Percentiles rank a stretch among this genome's conserved stretches.
phyloP scores from a whole-genome alignment of 2,329 filamentous ascomycete species.

The Metarhizium robertsii region DNA sequence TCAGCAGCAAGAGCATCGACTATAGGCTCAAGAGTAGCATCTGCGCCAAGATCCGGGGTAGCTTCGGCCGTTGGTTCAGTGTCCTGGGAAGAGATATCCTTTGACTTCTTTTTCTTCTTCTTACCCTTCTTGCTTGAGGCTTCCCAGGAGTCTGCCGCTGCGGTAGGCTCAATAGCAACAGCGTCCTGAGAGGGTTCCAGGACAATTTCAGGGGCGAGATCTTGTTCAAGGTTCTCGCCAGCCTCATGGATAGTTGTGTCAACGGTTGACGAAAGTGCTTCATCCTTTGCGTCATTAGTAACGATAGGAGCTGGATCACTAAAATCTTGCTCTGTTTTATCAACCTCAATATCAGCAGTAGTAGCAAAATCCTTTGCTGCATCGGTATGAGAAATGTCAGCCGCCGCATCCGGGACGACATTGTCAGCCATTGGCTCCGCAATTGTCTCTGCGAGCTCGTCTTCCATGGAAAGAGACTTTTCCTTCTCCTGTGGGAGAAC shows the following conservation, averaged over 20 bases:
- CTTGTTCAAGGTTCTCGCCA: neutral
- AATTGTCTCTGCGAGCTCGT: neutral
- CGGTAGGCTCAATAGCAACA: neutral
- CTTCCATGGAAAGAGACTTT: conserved; percentile 6
- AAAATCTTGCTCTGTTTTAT: neutral
- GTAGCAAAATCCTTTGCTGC: neutral
- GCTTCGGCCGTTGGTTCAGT: neutral
- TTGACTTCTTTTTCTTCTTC: conserved; percentile 10
- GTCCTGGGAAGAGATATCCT: neutral
- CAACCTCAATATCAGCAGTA: neutral
- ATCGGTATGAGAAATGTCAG: neutral
- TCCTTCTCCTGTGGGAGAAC: conserved; percentile 8
- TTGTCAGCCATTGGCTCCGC: neutral
- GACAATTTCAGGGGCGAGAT: neutral
- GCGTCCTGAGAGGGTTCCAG: neutral
- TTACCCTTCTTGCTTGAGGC: conserved; percentile 9
- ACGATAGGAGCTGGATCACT: neutral
- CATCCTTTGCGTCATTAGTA: neutral
- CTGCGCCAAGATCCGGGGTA: neutral
- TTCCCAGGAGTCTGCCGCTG: neutral
- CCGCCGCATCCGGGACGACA: neutral
- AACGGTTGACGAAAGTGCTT: neutral
- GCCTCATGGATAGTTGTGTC: neutral
- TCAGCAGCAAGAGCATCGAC: neutral
- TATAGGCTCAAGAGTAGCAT: neutral